Evolutionary conservation across 371 early-diverging fungal genomes (phyloP).

Genomic region (Mortierella sp.): DNA sequence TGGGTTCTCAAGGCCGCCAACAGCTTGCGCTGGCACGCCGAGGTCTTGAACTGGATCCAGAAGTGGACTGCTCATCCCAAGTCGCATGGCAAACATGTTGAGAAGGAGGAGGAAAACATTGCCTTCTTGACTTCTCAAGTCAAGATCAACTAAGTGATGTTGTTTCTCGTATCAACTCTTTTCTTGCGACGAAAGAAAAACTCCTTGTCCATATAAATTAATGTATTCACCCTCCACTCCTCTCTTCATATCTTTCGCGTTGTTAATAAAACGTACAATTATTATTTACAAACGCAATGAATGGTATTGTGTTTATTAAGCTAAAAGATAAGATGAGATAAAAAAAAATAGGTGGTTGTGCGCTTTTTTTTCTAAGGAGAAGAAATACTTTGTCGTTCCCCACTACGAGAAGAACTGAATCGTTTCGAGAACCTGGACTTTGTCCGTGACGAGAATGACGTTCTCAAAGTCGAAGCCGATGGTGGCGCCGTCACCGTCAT

Average conservation of each 20-base stretch:
- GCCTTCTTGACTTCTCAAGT: constrained; percentile 28
- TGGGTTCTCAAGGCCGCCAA: constrained; percentile 84
- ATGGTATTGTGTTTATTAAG: background rate
- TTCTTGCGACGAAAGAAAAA: too few relatives aligned
- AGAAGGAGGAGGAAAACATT: constrained; percentile 8
- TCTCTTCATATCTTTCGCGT: too few relatives aligned
- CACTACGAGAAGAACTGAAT: background rate
- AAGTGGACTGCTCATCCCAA: constrained; percentile 62
- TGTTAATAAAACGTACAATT: background rate
- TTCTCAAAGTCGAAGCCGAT: background rate
- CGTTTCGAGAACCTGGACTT: background rate
- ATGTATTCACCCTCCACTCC: too few relatives aligned
- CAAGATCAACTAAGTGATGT: constrained; percentile 18
- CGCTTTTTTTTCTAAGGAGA: too few relatives aligned
- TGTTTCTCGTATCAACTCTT: background rate
- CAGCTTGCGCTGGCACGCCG: constrained; percentile 81
- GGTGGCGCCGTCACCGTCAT: background rate
- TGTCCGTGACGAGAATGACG: background rate
- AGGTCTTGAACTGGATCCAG: constrained; percentile 78
- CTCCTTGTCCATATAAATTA: background rate
- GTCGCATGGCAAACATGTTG: background rate
- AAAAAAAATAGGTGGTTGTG: background rate
- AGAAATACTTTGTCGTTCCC: background rate
- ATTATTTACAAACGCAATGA: background rate
- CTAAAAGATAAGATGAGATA: background rate